phyloP scores from a whole-genome alignment of 2,329 filamentous ascomycete species.

The Alternaria panax region DNA sequence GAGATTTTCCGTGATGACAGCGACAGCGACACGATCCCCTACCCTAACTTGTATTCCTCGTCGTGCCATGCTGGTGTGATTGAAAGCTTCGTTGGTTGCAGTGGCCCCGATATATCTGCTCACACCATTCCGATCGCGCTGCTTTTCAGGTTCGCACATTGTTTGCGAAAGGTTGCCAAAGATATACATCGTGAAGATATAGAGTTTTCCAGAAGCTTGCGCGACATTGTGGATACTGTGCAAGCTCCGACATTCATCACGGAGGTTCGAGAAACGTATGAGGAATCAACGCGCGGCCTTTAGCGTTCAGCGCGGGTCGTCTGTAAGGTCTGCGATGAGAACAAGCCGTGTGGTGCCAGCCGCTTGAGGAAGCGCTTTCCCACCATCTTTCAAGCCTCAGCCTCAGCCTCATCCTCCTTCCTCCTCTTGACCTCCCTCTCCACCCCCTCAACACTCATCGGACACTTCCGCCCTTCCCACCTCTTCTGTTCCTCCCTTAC shows the following conservation, averaged over 20 bases:
- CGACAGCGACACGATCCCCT: neutral
- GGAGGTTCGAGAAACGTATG: neutral
- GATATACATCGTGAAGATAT: slow-evolving; percentile 1
- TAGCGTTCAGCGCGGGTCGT: neutral
- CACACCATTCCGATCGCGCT: neutral
- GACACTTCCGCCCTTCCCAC: slow-evolving; percentile 61
- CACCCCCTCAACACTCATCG: slow-evolving; percentile 65
- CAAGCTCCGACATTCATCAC: neutral
- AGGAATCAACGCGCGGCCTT: no score
- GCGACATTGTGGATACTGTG: neutral
- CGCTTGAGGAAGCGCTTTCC: neutral
- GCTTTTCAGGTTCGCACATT: neutral
- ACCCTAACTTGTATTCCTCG: neutral
- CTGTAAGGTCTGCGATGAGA: neutral
- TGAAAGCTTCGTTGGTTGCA: neutral
- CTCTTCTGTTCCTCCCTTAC: slow-evolving; percentile 66
- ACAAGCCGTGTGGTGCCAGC: neutral
- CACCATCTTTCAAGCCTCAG: neutral
- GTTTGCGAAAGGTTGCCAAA: slow-evolving; percentile 4
- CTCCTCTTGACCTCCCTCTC: slow-evolving; percentile 67
- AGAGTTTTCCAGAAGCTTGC: neutral
- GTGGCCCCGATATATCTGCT: neutral
- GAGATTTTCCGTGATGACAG: neutral
- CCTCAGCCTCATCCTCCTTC: slow-evolving; percentile 5
- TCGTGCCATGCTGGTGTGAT: neutral